phyloP scores from a whole-genome alignment of 352 stramenopile species.

The Phytopythium sindhum region DNA sequence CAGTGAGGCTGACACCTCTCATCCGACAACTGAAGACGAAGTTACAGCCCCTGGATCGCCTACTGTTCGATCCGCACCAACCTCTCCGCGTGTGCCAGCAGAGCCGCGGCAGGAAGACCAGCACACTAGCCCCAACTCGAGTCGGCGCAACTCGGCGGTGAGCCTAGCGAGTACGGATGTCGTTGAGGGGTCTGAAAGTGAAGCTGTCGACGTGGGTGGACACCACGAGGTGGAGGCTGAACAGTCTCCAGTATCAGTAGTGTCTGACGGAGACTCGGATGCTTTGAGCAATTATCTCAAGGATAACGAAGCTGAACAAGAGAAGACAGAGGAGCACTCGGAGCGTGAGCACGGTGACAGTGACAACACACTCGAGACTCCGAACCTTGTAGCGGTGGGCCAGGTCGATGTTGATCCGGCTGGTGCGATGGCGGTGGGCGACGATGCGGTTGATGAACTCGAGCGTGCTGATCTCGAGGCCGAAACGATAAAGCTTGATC shows the following conservation, averaged over 20 bases:
- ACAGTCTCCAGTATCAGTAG: background rate
- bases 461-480: background rate
- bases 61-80: background rate
- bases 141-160: background rate
- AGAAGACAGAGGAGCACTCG: background rate
- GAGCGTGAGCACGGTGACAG: background rate
- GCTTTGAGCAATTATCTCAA: background rate
- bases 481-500: background rate
- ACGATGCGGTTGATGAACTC: background rate
- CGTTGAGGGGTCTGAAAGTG: background rate
- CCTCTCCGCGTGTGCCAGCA: background rate
- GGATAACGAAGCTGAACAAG: background rate
- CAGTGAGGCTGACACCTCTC: background rate
- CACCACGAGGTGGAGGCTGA: background rate
- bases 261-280: background rate
- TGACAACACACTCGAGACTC: background rate
- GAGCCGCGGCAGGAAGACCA: background rate
- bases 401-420: background rate
- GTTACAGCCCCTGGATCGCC: background rate
- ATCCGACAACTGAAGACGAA: background rate
- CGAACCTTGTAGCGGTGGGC: background rate
- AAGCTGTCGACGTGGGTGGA: background rate
- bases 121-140: slow-evolving; percentile 1
- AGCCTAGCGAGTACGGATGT: background rate
- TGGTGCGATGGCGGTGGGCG: background rate